Evolutionary conservation across 169 alveolate genomes (phyloP), one percentile per base, ranked within the genome.

Genomic region (Cryptosporidium bovis): DNA sequence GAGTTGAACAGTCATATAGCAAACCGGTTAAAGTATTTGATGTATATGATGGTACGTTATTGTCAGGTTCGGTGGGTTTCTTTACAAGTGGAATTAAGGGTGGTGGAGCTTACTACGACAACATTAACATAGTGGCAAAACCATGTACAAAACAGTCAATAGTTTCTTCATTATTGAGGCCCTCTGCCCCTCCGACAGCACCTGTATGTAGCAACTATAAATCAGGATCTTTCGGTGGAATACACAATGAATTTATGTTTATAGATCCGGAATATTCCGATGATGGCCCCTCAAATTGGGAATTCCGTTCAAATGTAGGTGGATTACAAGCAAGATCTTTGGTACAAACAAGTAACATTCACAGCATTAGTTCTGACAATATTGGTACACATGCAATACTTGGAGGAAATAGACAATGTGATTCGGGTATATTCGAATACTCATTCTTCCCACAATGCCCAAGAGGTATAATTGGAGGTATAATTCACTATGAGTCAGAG

Each of bases 371-470:
- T 62, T 60, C 77, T 20, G 87, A 77, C 24, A 77, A 77, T 15
- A 77, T 77, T 27, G 87, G 87, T 18, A 77, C 87, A 0, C 87
- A 77, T n/a, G 87, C 87, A 1, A 77, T 77, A 13, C 55, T 77
- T 36, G 87, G 87, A 20, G 87, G 87, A 27, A 77, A 77, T 29
- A 68, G 87, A 40, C 87, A 77, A 62, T 77, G 87, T 31, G 64
- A 77, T 66, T 60, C 87, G 3, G 87, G 87, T 34, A 66, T 77
- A 58, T 77, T 24, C 56, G 87, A 77, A 46, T 77, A 60, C 27
- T 77, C 87, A n/a, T 77, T 77, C 65, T 77, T 77, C 64, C 87
- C 87, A 44, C 87, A 77, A 31, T 77, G 87, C 15, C 87, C 87
- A 16, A 62, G 48, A 27, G 87, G 87, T 27, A 77, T 77, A 40